These are phyloP conservation scores for Penicillium glabrum DNA, from an alignment of 2,329 filamentous ascomycete species.

Conservation along the genomic window DNA sequence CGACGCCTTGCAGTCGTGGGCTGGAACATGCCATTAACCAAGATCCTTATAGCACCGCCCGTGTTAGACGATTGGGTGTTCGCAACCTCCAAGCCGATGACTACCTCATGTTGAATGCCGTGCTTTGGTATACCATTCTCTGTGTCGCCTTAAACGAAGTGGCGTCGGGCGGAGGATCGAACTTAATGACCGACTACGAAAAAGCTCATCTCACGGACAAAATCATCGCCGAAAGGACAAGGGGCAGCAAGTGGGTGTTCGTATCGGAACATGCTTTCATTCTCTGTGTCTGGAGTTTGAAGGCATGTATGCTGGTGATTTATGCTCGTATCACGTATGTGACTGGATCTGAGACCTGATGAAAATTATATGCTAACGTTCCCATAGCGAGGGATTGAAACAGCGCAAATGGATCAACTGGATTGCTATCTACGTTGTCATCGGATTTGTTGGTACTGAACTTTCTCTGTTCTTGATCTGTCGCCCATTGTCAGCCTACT, in stretches of 20 bases:
- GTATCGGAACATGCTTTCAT: conserved; percentile 64
- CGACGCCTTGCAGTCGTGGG: neutral
- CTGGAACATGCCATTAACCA: neutral
- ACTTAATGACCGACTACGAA: conserved; percentile 56
- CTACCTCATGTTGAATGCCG: conserved; percentile 55
- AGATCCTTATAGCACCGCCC: conserved; percentile 32
- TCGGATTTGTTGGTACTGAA: conserved; percentile 51
- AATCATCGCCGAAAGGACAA: conserved; percentile 43
- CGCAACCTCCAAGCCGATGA: conserved; percentile 57
- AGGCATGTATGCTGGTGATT: conserved; percentile 55
- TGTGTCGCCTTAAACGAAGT: conserved; percentile 57
- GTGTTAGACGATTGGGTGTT: conserved; percentile 46
- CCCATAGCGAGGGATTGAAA: conserved; percentile 30
- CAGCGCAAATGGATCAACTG: conserved; percentile 40
- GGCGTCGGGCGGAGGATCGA: conserved; percentile 56
- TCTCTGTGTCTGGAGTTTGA: conserved; percentile 53
- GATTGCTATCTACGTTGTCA: conserved; percentile 42
- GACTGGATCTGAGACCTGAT: neutral
- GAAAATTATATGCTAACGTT: conserved; percentile 22
- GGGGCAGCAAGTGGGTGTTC: conserved; percentile 63
- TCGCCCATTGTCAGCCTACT: conserved; percentile 51
- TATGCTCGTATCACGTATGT: conserved; percentile 49
- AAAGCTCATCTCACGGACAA: conserved; percentile 45
- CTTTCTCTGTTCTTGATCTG: conserved; percentile 53
- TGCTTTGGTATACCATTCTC: conserved; percentile 57